phyloP scores from a whole-genome alignment of 2,329 filamentous ascomycete species.

The Monosporascus sp. region DNA sequence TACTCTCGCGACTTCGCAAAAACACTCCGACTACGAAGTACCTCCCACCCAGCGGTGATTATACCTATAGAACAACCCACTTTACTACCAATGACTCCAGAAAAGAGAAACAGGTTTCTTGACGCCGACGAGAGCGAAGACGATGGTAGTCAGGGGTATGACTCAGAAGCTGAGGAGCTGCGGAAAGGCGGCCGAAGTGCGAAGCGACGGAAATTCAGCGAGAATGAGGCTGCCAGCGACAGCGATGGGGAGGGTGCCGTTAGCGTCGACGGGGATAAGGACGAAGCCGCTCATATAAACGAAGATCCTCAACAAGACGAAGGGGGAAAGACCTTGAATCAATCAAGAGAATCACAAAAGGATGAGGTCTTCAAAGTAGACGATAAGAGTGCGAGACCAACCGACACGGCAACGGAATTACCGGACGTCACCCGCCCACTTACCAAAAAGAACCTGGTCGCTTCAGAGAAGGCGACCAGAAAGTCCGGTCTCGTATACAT shows the following conservation, averaged over 20 bases:
- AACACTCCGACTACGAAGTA: not conserved
- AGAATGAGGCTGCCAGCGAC: conserved; percentile 11
- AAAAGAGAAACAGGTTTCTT: conserved; percentile 70
- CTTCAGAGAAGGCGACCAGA: conserved; percentile 58
- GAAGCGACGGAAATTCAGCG: conserved; percentile 43
- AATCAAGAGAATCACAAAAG: conserved; percentile 17
- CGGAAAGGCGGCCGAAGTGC: conserved; percentile 56
- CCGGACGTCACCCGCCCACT: conserved; percentile 50
- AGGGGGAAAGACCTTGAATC: conserved; percentile 11
- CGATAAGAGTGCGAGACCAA: conserved; percentile 18
- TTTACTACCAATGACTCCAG: conserved; percentile 50
- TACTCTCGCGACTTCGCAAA: not conserved
- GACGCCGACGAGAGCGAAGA: conserved; percentile 56
- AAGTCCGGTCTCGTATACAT: conserved; percentile 80
- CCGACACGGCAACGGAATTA: conserved; percentile 32
- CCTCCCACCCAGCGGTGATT: not conserved
- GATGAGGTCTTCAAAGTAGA: conserved; percentile 8
- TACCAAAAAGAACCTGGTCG: conserved; percentile 63
- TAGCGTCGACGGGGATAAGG: conserved; percentile 26
- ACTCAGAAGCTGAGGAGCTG: conserved; percentile 63
- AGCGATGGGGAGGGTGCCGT: conserved; percentile 25
- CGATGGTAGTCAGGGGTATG: conserved; percentile 53
- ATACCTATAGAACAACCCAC: not conserved
- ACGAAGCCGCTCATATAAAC: conserved; percentile 16
- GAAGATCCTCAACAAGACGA: conserved; percentile 16